Conservation (phyloP, 495 filamentous ascomycete genomes). For the Tuber melanosporum region DNA sequence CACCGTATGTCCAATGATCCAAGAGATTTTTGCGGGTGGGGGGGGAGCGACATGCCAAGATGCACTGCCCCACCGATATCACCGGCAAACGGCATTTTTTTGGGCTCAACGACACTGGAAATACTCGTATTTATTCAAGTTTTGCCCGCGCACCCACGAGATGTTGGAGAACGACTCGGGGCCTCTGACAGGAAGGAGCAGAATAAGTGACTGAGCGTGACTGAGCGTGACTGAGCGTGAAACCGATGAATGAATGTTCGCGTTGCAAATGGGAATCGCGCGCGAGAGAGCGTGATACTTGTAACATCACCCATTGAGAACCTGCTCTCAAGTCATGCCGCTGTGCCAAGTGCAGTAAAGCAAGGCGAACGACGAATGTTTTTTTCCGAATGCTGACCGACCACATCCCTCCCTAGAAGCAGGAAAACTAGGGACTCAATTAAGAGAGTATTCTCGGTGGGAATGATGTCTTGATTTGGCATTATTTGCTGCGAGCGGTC, state of each 20-base stretch:
- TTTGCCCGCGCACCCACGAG: not conserved
- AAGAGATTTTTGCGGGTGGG: not conserved
- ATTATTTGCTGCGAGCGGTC: not conserved
- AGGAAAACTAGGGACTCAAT: not conserved
- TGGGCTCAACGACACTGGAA: not conserved
- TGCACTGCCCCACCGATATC: not conserved
- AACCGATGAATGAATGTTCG: not conserved
- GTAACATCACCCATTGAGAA: not conserved
- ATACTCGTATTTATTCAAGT: not conserved
- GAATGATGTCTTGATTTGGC: not conserved
- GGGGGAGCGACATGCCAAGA: not conserved
- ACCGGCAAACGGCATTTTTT: not conserved
- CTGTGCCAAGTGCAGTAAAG: not conserved
- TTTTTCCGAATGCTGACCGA: not conserved
- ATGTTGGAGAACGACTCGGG: not conserved
- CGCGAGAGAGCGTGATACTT: not conserved
- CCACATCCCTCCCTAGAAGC: not conserved
- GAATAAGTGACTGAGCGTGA: no score
- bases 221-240: not conserved
- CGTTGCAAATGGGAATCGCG: not conserved
- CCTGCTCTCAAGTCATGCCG: not conserved
- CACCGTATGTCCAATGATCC: not conserved
- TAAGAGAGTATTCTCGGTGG: not conserved
- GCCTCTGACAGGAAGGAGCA: not conserved
- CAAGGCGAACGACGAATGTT: not conserved